Base-by-base conservation (phyloP, 2,329 filamentous ascomycete species). In the Phaeosphaeria sp. region DNA sequence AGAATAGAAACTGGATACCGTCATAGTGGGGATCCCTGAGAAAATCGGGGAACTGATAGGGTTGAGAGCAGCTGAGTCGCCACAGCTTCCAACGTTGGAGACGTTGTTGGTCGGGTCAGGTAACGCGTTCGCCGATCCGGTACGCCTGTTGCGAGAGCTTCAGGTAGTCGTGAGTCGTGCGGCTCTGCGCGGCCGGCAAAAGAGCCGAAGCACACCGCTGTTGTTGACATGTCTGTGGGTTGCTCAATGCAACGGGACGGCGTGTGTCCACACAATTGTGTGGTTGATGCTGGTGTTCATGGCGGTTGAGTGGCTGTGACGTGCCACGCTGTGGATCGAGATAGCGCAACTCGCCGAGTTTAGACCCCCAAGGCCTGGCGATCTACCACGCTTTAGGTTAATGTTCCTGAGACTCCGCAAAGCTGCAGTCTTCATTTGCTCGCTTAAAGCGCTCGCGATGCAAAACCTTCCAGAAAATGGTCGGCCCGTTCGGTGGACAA, bases 1-100 rank as follows among this genome's bases (percentile, higher is more conserved):
- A 67, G 56, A 69, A 69, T 56, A 58, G 59, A 61, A 66, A 67
- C 62, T 66, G 66, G 66, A 62, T 64, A 69, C 59, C 65, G 60
- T 69, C 65, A 68, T 63, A 46, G 60, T 63, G 65, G 56, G 61
- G 59, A 60, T 58, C 61, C 51, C 44, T 50, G 58, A 50, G 63
- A 67, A 67, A 69, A 69, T 55, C 64, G 67, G 67, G 42, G 62
- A 53, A 63, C n/a, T 47, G 65, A 68, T 67, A 63, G 55, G 59
- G 60, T 57, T 44, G 50, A 43, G 33, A 56, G 58, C 49, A 59
- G 54, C 58, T 67, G 58, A 66, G 60, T 67, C 65, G 67, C 66
- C 65, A 68, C 65, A 67, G 62, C 63, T 62, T 46, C 57, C 57
- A 42, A 43, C 33, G 52, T 20, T 33, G 6, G 9, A 36, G 25